These are phyloP conservation scores for Phoenix roebelenii DNA, from an alignment of 176 grass and related monocot genomes.

Conservation along the genomic window DNA sequence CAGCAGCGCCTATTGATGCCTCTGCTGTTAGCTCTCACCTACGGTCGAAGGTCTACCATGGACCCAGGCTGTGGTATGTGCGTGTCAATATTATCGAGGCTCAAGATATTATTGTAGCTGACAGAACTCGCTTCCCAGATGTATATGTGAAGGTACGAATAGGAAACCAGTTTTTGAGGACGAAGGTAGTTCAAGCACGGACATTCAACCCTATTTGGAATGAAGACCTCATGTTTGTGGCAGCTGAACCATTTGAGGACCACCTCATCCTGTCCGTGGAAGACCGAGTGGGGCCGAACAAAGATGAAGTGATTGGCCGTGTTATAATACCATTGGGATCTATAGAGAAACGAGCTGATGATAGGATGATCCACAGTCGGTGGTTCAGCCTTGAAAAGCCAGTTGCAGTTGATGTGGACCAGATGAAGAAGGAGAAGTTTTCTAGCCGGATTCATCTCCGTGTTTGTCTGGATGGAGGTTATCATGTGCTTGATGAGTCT, in stretches of 20 bases:
- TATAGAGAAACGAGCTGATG: slow-evolving; percentile 63
- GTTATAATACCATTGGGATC: slow-evolving; percentile 62
- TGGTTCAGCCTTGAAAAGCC: slow-evolving; percentile 94
- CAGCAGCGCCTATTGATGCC: slow-evolving; percentile 39
- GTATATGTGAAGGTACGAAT: slow-evolving; percentile 72
- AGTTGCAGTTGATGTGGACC: slow-evolving; percentile 68
- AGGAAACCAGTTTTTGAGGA: slow-evolving; percentile 60
- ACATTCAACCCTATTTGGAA: slow-evolving; percentile 89
- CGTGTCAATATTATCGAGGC: slow-evolving; percentile 86
- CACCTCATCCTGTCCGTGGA: slow-evolving; percentile 83
- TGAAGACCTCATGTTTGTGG: slow-evolving; percentile 93
- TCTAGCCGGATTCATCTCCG: slow-evolving; percentile 77
- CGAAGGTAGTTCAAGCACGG: slow-evolving; percentile 61
- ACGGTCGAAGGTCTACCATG: slow-evolving; percentile 93
- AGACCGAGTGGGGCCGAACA: slow-evolving; percentile 78
- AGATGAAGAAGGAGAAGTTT: slow-evolving; percentile 88
- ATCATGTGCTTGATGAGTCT: slow-evolving; percentile 94
- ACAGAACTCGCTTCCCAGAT: slow-evolving; percentile 79
- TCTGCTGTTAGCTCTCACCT: slow-evolving; percentile 47
- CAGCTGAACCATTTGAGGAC: slow-evolving; percentile 92
- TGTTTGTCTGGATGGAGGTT: slow-evolving; percentile 86
- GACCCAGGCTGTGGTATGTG: slow-evolving; percentile 92
- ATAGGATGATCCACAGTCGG: slow-evolving; percentile 70
- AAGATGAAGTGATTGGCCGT: slow-evolving; percentile 81
- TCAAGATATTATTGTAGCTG: slow-evolving; percentile 75